Evolutionary conservation across 208 protist species (phyloP), one percentile per base, ranked within the genome.

Genomic region (Crithidia bombi): DNA sequence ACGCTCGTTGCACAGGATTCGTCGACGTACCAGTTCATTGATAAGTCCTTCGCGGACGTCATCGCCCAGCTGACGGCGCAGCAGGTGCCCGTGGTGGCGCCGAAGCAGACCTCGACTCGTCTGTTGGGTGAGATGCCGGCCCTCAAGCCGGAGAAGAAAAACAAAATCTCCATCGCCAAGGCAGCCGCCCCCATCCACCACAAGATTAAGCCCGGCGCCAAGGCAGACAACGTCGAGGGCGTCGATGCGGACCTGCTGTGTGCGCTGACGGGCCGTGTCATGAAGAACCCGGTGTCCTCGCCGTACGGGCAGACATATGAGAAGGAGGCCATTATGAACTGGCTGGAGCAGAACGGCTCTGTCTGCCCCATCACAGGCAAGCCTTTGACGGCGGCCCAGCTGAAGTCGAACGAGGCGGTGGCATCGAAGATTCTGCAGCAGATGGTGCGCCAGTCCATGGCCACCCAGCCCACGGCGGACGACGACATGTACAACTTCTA

Each of bases 401-500:
- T 97, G 54, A 58, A 17, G 23, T 82, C 89, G 46, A 92, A 97
- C 82, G 70, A 69, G 75, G 84, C 77, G 17, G 70, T 94, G 17
- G 75, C 77, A 50, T 62, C 75, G 30, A 81, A 82, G 70, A 91
- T 97, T 26, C 93, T 95, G 80, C 78, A 87, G 73, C 78, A 91
- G 82, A 80, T 94, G 54, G 85, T 96, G 51, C 61, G 68, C 17
- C 83, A 95, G 78, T 90, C 75, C 51, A 95, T 96, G 89, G 67
- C 66, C 2, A 64, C 75, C 0, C 75, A 84, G 52, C 75, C 83
- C 5, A 79, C 80, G 15, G 79, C 87, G 19, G 87, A 93, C 35
- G 84, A 83, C 26, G 89, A 96, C 65, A 82, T 97, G 56, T 97
- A 97, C 78, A 88, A 95, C 62, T 97, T 97, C 79, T 97, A 87